Conservation (phyloP, 345 rosid genomes). For the Populus davidiana region DNA sequence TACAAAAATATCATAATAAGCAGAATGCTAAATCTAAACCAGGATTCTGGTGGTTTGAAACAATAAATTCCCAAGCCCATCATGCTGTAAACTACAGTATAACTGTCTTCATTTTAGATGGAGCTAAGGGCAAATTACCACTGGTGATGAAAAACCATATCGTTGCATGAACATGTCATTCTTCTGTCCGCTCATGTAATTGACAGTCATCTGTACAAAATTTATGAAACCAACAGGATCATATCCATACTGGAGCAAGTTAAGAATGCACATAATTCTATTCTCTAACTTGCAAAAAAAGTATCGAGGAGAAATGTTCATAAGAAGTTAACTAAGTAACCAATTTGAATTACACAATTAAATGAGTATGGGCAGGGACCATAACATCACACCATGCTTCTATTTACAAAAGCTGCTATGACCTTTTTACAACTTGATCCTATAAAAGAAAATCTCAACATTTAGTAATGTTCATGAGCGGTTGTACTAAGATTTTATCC, state of each 20-base stretch:
- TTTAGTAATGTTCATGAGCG: neutral
- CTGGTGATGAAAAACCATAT: constrained; percentile 88
- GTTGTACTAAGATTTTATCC: neutral
- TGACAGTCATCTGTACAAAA: constrained; percentile 65
- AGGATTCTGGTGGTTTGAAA: neutral
- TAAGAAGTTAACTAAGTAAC: neutral
- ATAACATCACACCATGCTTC: neutral
- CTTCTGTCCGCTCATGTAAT: constrained; percentile 65
- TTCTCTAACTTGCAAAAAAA: neutral
- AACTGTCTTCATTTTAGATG: too few relatives aligned
- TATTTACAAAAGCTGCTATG: neutral
- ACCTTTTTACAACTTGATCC: neutral
- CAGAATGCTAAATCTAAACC: neutral
- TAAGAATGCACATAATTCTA: neutral
- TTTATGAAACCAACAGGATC: neutral
- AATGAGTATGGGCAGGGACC: neutral
- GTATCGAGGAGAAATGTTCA: neutral
- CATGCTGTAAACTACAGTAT: neutral
- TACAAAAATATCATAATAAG: neutral
- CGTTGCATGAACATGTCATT: constrained; percentile 72
- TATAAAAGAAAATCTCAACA: neutral
- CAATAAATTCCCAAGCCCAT: neutral
- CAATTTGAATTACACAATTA: neutral
- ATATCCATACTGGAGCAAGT: neutral
- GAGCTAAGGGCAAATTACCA: constrained; percentile 46